A percentile compares a stretch with the other conserved stretches of the same genome.
phyloP scores from a whole-genome alignment of 2,329 filamentous ascomycete species.

The Aspergillus vadensis region DNA sequence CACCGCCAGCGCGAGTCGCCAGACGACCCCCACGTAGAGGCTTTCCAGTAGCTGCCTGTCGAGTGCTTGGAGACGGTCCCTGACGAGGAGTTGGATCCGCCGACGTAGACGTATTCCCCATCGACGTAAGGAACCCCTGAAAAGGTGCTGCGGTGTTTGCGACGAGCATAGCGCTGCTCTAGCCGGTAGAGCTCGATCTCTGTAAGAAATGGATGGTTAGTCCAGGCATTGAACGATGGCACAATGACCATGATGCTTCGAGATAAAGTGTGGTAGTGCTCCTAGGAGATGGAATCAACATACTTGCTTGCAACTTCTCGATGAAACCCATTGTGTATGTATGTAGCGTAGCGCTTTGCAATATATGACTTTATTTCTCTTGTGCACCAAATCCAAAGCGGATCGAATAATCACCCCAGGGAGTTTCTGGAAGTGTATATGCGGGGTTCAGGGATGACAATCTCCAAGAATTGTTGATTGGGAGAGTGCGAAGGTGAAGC shows the following conservation, averaged over 20 bases:
- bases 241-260: neutral
- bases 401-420: neutral
- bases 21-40: constrained; percentile 32
- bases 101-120: constrained; percentile 84
- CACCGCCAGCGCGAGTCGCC: constrained; percentile 33
- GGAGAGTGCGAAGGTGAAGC: neutral
- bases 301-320: constrained; percentile 55
- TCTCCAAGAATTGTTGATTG: neutral
- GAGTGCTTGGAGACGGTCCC: constrained; percentile 44
- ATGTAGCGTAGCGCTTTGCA: neutral
- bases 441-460: neutral
- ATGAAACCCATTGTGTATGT: constrained; percentile 50
- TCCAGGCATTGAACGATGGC: neutral
- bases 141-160: constrained; percentile 87
- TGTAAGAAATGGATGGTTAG: constrained; percentile 42
- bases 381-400: neutral
- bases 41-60: constrained; percentile 37
- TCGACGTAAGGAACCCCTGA: constrained; percentile 90
- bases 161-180: constrained; percentile 90
- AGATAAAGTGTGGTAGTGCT: neutral
- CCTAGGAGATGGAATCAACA: constrained; percentile 25
- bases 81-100: constrained; percentile 38
- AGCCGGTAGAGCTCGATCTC: constrained; percentile 86
- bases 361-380: neutral
- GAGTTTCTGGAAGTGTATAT: neutral